Base-by-base conservation (phyloP, 2,329 filamentous ascomycete genomes). In the Claviceps sp. region DNA sequence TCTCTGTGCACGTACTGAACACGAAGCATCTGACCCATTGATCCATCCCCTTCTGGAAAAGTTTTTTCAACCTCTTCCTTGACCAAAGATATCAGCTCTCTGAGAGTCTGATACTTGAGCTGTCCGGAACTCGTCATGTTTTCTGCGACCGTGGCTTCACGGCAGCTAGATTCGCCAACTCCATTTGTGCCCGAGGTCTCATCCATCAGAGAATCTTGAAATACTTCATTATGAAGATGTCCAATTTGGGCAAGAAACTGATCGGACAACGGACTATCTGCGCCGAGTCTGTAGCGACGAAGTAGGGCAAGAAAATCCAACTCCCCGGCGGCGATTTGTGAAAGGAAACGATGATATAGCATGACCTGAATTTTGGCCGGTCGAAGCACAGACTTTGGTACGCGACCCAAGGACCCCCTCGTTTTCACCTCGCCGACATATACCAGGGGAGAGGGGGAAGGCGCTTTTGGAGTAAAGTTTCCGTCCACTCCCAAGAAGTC, bases 361-460 rank as follows among this genome's bases (percentile, higher is more conserved):
- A 94, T 89, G 0, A 97, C 73, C 63, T 98, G 93, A 55, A 96
- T 84, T 59, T 84, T 81, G 0, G 89, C 87, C 0, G 88, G 87
- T 11, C 85, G 79, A 34, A 91, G 77, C 45, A 88, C 74, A 0
- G 82, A 78, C 1, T 79, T 71, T 22, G 81, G 79, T 1, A 78
- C 74, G 1, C 89, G 87, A 2, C 87, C 63, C 2, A 74, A 76
- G 4, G 77, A 79, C 1, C 74, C 76, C 18, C 90, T 79, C 0
- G 91, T 97, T 67, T 98, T 98, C 57, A 95, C 81, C 60, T 98
- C 93, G 0, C 82, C 83, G 48, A 98, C 71, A 65, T 94, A 96
- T n/a, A 79, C 63, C 54, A 69, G 70, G 24, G 61, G 58, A 0
- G 30, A 70, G 24, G 61, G 58, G 0, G 34, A 52, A 0, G 48